Percentiles rank a stretch among this genome's conserved stretches.
Conservation (phyloP, 352 stramenopile species). For the Pythium dissimile region DNA sequence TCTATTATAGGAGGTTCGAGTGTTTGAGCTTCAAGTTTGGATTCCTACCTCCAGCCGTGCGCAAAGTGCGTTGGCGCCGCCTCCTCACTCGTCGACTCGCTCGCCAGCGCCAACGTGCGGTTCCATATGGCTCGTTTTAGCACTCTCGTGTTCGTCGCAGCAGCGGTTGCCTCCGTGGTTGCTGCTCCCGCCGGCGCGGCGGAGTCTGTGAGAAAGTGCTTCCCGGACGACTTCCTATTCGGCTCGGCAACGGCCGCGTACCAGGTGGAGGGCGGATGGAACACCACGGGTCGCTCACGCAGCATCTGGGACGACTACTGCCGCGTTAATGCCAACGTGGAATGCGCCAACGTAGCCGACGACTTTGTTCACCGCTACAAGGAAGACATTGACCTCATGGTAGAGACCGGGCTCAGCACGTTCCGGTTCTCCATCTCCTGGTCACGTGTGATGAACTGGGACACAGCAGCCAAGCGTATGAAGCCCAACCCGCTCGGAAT, state of each 20-base stretch:
- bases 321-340: constrained; percentile 48
- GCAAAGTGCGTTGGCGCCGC: no score
- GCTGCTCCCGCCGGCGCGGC: no score
- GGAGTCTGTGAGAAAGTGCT: constrained; percentile 23
- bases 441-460: constrained; percentile 87
- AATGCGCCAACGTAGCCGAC: constrained; percentile 90
- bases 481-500: constrained; percentile 82
- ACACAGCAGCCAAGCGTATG: constrained; percentile 45
- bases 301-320: constrained; percentile 95
- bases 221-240: constrained; percentile 75
- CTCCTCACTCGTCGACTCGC: no score
- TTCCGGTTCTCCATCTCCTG: constrained; percentile 94
- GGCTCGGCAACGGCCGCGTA: constrained; percentile 88
- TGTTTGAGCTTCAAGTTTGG: no score
- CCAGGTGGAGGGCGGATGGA: constrained; percentile 90
- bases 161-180: no score
- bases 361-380: constrained; percentile 92
- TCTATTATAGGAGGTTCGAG: no score
- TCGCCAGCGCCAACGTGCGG: no score
- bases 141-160: no score
- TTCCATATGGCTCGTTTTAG: no score
- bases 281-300: constrained; percentile 55
- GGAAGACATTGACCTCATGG: constrained; percentile 92
- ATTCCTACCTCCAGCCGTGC: no score
- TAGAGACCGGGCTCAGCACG: constrained; percentile 80